These are phyloP conservation scores for Linnemannia zychae DNA, from an alignment of 192 early-diverging fungal genomes.

Conservation along the genomic window DNA sequence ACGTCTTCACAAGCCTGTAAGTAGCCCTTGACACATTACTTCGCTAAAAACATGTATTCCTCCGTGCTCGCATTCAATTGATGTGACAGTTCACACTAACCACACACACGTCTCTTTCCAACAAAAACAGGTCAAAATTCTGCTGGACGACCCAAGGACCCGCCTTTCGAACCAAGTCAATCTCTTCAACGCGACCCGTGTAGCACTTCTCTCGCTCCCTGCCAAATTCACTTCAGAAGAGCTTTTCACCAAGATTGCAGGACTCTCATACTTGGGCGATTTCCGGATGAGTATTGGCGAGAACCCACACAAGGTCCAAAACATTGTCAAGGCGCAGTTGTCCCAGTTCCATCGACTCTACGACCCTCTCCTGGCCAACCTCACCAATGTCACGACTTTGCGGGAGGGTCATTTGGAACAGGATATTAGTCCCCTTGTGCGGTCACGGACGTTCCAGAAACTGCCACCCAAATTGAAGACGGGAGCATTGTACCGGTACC, in stretches of 20 bases:
- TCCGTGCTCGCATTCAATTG: too few relatives aligned
- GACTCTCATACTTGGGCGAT: slow-evolving; percentile 92
- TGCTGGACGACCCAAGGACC: slow-evolving; percentile 82
- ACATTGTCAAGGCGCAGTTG: slow-evolving; percentile 90
- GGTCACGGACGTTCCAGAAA: slow-evolving; percentile 81
- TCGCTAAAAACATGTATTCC: not conserved
- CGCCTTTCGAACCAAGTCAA: slow-evolving; percentile 87
- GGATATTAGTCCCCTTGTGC: slow-evolving; percentile 70
- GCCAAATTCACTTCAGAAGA: slow-evolving; percentile 84
- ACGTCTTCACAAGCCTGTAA: slow-evolving; percentile 96
- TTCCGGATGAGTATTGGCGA: slow-evolving; percentile 94
- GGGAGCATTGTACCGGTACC: slow-evolving; percentile 44
- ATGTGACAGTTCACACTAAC: not conserved
- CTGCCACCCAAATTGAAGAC: slow-evolving; percentile 82
- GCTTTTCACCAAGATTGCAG: slow-evolving; percentile 85
- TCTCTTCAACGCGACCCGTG: slow-evolving; percentile 84
- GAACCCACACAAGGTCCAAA: slow-evolving; percentile 95
- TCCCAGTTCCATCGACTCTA: slow-evolving; percentile 71
- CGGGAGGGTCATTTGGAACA: slow-evolving; percentile 66
- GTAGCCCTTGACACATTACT: slow-evolving; percentile 7
- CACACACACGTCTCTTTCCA: not conserved
- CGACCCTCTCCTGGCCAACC: slow-evolving; percentile 61
- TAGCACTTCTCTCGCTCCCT: slow-evolving; percentile 88
- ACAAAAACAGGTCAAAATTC: slow-evolving; percentile 73
- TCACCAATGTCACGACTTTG: slow-evolving; percentile 62